Conservation (phyloP, 2,329 filamentous ascomycete species). For the Zymoseptoria pseudotritici region DNA sequence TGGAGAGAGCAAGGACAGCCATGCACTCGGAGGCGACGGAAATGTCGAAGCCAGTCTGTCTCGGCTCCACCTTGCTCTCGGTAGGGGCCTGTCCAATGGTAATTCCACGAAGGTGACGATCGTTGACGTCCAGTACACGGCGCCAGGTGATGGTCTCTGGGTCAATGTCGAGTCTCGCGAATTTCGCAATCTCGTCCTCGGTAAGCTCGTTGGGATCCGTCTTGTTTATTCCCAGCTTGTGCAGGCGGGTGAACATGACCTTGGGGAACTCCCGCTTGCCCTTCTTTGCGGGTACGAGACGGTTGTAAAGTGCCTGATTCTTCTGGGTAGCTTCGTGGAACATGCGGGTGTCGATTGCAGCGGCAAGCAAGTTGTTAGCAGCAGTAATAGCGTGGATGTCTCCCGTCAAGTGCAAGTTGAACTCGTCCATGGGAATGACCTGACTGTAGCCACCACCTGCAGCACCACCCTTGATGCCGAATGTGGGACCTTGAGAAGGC, state of each 20-base stretch:
- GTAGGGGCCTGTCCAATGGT: constrained; percentile 83
- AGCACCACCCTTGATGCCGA: constrained; percentile 97
- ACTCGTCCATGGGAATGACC: constrained; percentile 99
- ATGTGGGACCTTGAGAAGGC: constrained; percentile 93
- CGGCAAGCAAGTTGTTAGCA: constrained; percentile 92
- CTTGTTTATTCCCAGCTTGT: constrained; percentile 95
- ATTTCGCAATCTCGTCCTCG: constrained; percentile 76
- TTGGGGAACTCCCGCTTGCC: constrained; percentile 80
- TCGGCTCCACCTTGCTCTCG: constrained; percentile 72
- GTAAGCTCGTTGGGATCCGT: constrained; percentile 87
- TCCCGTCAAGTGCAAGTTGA: constrained; percentile 94
- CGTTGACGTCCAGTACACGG: constrained; percentile 93
- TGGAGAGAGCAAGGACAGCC: constrained; percentile 93
- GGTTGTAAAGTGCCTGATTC: constrained; percentile 76
- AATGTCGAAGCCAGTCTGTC: constrained; percentile 93
- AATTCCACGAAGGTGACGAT: constrained; percentile 82
- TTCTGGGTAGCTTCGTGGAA: constrained; percentile 97
- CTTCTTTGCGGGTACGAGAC: constrained; percentile 83
- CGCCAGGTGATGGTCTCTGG: constrained; percentile 96
- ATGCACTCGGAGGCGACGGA: constrained; percentile 97
- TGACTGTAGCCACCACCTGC: constrained; percentile 97
- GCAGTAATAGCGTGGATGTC: constrained; percentile 97
- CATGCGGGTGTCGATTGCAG: constrained; percentile 94
- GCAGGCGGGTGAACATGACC: constrained; percentile 84
- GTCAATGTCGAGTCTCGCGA: constrained; percentile 93